Base-by-base conservation (phyloP, 495 filamentous ascomycete genomes). In the Lepidopterella palustris region DNA sequence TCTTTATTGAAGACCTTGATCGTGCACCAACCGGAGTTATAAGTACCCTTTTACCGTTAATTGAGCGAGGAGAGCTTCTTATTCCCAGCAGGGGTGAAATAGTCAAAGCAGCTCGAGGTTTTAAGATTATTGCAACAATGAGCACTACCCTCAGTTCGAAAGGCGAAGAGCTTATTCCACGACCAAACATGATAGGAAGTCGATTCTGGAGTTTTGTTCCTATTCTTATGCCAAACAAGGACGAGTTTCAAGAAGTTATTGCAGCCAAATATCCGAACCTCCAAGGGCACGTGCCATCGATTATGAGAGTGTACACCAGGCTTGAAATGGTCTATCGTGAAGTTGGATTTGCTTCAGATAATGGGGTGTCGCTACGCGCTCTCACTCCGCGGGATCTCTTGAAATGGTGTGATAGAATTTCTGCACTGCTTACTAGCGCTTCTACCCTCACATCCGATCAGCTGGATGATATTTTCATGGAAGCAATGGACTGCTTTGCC, bases 11-110 rank as follows among this genome's bases (percentile, higher is more conserved):
- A 75, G 95, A 99, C 70, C 79, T 99, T 26, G 88, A 99, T 70
- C 87, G 92, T 53, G 95, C 93, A 18, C 92, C 95, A n/a, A 90
- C 87, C 57, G 93, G 97, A 70, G 87, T 97, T 49, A 87, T 97
- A 70, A 91, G 91, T 68, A 88, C 88, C 2, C 80, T 99, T 35
- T 77, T 97, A 27, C 92, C 95, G 1, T 79, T 99, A 2, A 89
- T 97, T 60, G 92, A 97, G 68, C 80, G 87, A 45, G 81, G 89
- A 1, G 89, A 96, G 71, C 79, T 99, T 15, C 78, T 91, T 3
- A 88, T 97, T 39, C 88, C 92, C 0, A 90, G 86, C 56, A 83
- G 91, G 31, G 91, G 89, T 27, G 89, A 97, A 75, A 85, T 78
- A 15, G 84, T 97, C 23, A 84, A 85, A 68, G 92, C 92, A 55